A percentile compares a stretch with the other conserved stretches of the same genome.
Evolutionary conservation across 2,329 filamentous ascomycete genomes (phyloP).

Genomic region (Botrytis squamosa): DNA sequence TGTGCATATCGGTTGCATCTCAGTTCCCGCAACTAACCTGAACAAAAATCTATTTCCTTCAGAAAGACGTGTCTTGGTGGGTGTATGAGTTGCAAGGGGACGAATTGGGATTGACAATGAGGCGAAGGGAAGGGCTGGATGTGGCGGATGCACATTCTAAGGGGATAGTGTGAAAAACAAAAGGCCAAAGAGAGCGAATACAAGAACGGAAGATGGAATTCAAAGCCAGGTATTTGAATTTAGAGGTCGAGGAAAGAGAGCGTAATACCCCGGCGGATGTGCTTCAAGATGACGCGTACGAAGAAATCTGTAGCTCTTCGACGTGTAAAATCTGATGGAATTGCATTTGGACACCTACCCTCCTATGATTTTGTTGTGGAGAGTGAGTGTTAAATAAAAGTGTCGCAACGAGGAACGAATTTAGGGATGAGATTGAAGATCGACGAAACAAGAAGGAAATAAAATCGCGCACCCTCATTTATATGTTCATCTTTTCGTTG

Average conservation of each 20-base stretch:
- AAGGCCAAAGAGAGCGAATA: neutral
- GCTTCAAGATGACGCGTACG: neutral
- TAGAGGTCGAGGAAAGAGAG: neutral
- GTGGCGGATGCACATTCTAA: constrained; percentile 1
- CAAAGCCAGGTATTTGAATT: neutral
- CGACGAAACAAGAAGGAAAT: neutral
- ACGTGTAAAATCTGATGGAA: too few species aligned
- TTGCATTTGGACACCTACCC: fast-evolving
- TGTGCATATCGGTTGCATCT: fast-evolving
- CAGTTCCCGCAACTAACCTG: neutral
- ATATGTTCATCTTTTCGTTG: neutral
- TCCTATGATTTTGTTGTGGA: neutral
- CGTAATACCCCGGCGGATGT: neutral
- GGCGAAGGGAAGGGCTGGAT: neutral
- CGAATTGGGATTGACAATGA: neutral
- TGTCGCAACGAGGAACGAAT: neutral
- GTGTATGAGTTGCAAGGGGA: neutral
- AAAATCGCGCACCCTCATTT: neutral
- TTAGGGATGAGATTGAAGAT: too few species aligned
- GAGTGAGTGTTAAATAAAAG: neutral
- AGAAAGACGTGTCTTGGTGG: neutral
- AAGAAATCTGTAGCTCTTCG: neutral
- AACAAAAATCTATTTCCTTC: neutral
- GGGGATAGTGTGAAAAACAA: fast-evolving
- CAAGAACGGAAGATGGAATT: neutral